Conservation (phyloP, 2,329 filamentous ascomycete genomes). For the Orbilia quercus region DNA sequence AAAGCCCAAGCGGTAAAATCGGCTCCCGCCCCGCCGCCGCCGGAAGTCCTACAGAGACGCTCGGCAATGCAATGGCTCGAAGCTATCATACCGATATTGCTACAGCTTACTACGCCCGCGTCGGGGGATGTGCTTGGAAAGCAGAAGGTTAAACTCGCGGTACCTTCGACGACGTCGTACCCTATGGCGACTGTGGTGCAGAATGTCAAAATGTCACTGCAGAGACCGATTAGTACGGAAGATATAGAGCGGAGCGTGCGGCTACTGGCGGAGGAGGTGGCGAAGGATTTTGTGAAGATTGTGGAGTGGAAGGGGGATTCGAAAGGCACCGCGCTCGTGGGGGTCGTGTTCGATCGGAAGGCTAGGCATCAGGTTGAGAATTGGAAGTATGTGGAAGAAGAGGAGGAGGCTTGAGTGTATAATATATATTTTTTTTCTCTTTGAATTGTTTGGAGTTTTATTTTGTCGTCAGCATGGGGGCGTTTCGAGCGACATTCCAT, state of each 20-base stretch:
- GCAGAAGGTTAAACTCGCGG: conserved; percentile 15
- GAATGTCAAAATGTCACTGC: conserved; percentile 45
- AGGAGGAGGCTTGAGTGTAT: conserved; percentile 29
- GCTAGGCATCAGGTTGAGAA: conserved; percentile 40
- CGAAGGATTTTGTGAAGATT: conserved; percentile 50
- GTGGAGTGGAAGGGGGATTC: conserved; percentile 55
- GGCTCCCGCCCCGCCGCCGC: conserved; percentile 12
- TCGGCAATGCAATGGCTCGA: conserved; percentile 47
- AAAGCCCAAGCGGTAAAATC: conserved; percentile 42
- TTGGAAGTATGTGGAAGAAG: conserved; percentile 46
- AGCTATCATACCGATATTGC: conserved; percentile 46
- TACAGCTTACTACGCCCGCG: conserved; percentile 31
- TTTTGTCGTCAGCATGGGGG: conserved; percentile 29
- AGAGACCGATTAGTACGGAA: conserved; percentile 40
- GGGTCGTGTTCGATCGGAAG: conserved; percentile 46
- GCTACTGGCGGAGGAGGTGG: conserved; percentile 45
- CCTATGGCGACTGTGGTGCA: conserved; percentile 41
- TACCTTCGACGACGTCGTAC: conserved; percentile 44
- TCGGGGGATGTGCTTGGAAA: conserved; percentile 8
- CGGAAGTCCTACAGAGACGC: conserved; percentile 33
- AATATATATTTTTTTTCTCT: conserved; percentile 6
- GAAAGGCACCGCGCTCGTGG: conserved; percentile 34
- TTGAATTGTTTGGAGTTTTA: conserved; percentile 15
- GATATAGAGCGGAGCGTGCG: conserved; percentile 42
- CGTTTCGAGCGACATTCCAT: conserved; percentile 10